Conservation (phyloP, 768 basidiomycete genomes). For the Gyrodon lividus region DNA sequence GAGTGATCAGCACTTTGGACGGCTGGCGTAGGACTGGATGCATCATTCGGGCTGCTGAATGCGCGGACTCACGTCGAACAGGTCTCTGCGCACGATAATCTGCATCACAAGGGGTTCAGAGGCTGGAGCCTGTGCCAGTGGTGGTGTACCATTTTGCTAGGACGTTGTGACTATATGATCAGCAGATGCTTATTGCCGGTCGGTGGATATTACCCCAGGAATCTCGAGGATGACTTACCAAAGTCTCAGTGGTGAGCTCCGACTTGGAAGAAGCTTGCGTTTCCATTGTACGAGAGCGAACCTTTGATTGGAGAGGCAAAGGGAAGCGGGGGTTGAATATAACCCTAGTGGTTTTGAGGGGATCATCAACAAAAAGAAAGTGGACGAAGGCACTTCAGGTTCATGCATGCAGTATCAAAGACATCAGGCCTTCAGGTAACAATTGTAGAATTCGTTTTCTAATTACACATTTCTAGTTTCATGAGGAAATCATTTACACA, state of each 20-base stretch:
- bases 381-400: background rate
- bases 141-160: background rate
- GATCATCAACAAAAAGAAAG: no score
- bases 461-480: no score
- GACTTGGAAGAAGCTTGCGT: background rate
- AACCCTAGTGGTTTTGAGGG: no score
- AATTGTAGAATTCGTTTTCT: no score
- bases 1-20: background rate
- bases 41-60: background rate
- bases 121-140: background rate
- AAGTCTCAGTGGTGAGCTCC: background rate
- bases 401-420: background rate
- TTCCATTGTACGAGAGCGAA: background rate
- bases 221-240: background rate
- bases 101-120: conserved; percentile 39
- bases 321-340: no score
- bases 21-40: background rate
- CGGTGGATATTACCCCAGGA: background rate
- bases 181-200: background rate
- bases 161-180: background rate
- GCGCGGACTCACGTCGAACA: conserved; percentile 36
- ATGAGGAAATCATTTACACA: no score
- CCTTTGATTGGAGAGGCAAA: background rate
- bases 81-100: conserved; percentile 42
- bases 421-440: no score